Evolutionary conservation across 2,329 filamentous ascomycete genomes (phyloP).

Genomic region (Trichoderma atroviride): DNA sequence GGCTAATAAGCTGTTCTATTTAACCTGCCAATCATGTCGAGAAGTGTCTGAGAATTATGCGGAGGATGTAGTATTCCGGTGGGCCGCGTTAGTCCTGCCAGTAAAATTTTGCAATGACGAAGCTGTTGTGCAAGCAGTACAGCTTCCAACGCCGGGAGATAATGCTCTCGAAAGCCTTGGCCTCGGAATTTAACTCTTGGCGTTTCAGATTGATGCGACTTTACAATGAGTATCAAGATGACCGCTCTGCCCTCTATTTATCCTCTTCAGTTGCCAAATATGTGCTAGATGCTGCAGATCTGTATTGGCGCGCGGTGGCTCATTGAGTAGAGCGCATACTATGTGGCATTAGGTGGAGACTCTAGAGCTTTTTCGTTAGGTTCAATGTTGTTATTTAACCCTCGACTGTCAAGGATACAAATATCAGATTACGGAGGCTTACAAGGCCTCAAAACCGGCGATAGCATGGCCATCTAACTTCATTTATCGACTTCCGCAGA

Average conservation of each 20-base stretch:
- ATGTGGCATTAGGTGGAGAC: not conserved
- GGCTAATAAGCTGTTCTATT: slow-evolving; percentile 19
- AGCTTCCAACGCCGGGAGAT: not conserved
- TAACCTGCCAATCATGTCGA: slow-evolving; percentile 19
- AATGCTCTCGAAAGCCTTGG: not conserved
- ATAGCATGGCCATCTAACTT: not conserved
- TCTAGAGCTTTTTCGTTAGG: not conserved
- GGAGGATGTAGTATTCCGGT: slow-evolving; percentile 16
- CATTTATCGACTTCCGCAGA: not conserved
- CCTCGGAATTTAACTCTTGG: not conserved
- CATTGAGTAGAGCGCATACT: not conserved
- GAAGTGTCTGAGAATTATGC: not conserved
- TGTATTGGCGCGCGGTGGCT: not conserved
- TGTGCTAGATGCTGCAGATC: not conserved
- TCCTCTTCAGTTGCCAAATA: not conserved
- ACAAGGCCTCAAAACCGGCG: not conserved
- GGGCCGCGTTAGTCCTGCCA: not conserved
- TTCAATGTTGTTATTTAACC: not conserved
- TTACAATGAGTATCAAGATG: not conserved
- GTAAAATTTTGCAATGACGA: not conserved
- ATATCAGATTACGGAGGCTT: not conserved
- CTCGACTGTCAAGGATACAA: too few relatives aligned
- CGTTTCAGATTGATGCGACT: not conserved
- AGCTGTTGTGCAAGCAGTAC: not conserved
- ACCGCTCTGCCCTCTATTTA: not conserved